Evolutionary conservation across 23 red algal species (phyloP), one percentile per base, ranked within the genome.

Genomic region (Cyanidiococcus yangmingshanensis): DNA sequence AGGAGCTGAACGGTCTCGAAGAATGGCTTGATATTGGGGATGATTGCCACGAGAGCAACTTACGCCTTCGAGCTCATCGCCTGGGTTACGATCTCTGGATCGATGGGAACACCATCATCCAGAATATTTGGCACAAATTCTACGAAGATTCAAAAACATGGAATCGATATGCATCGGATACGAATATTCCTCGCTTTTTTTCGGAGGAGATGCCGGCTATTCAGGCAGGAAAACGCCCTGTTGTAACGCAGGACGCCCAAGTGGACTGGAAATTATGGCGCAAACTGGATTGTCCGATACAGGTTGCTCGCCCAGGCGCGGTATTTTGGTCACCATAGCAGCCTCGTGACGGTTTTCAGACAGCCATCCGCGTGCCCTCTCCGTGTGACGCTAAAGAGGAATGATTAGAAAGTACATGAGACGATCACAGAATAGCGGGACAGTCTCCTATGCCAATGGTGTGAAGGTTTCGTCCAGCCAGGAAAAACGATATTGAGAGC

Each of bases 71-170:
- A 29, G 63, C 63, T 35, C n/a, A 71, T 32, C 21, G 32, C 7
- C 63, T 71, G n/a, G 63, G 63, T 35, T 71, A 71, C 32, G 63
- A 71, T 35, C n/a, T 71, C 16, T 71, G 63, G 63, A 71, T 71
- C 63, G 63, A 71, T 35, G 63, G 63, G 7, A 71, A 71, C 63
- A 35, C 63, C n/a, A 35, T 71, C 7, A 35, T 71, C 7, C 63
- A 71, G 63, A 71, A 71, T 29, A 30, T 71, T 35, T 71, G 63
- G 63, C 63, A 71, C 63, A 71, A 71, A 35, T 71, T 35, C n/a
- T 71, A 32, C 63, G 63, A 71, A 29, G 63, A 71, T 29, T 71
- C 63, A 3, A 71, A 25, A 29, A 25, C 32, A 3, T 71, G 63
- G 63, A 71, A 71, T 29, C 63, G 63, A 7, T 71, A 71, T 29